Conservation (phyloP, 768 basidiomycete species). For the Albatrellus ellisii region DNA sequence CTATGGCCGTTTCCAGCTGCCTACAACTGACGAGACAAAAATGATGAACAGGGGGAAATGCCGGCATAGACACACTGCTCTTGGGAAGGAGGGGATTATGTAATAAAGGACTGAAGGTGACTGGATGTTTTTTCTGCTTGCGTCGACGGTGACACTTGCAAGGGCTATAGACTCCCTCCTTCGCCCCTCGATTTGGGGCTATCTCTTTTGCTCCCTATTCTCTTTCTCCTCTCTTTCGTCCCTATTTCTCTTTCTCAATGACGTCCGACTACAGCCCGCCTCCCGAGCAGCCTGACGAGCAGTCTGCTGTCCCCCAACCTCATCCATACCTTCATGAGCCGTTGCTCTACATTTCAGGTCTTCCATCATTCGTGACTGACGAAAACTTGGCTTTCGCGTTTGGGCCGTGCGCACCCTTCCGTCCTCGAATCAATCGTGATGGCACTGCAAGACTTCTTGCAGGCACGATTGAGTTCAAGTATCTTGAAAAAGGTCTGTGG, state of each 20-base stretch:
- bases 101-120: constrained; percentile 10
- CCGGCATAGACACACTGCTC: too few relatives aligned
- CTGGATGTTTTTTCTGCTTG: constrained; percentile 3
- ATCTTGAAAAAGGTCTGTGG: constrained; percentile 59
- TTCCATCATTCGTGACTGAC: constrained; percentile 63
- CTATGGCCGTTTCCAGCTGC: too few relatives aligned
- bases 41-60: too few relatives aligned
- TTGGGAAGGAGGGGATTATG: constrained; percentile 8
- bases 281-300: constrained; percentile 8
- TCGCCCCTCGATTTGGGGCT: too few relatives aligned
- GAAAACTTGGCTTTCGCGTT: constrained; percentile 67
- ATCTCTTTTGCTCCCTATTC: not conserved
- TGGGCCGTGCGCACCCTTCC: constrained; percentile 65
- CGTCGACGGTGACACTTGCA: too few relatives aligned
- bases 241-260: constrained; percentile 1
- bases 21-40: too few relatives aligned
- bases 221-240: not conserved
- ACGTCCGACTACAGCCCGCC: constrained; percentile 10
- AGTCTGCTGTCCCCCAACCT: constrained; percentile 24
- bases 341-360: constrained; percentile 64
- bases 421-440: constrained; percentile 64
- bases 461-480: constrained; percentile 79
- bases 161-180: too few relatives aligned
- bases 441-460: constrained; percentile 34
- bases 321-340: constrained; percentile 85